Base-by-base conservation (phyloP, 257 asterid genomes). In the Coffea canephora region DNA sequence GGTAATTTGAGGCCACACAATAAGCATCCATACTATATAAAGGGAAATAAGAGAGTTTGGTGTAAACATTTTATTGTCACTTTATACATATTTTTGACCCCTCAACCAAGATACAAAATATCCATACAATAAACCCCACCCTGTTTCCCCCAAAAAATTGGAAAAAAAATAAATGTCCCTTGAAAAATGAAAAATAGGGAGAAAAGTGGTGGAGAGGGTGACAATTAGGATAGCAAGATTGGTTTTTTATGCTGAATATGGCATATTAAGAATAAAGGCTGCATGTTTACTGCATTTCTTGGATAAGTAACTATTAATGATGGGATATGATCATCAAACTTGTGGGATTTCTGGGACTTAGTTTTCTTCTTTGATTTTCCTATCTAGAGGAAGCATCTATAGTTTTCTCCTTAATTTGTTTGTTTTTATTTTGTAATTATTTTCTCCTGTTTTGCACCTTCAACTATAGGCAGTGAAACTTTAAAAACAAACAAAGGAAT, bases 301-400 rank as follows among this genome's bases (percentile, higher is more conserved):
- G 34, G 66, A 69, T 19, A 69, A 80, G 71, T 82, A 92, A 93
- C 96, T 77, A 74, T 76, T 39, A 88, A 80, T 82, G 96, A 83
- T 70, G 91, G 87, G 97, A 92, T 92, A 97, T 88, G 94, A 88
- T 91, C 91, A 82, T 86, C 88, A 70, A 87, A 27, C 78, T 85
- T 85, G 70, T 81, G 86, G 81, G 67, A 83, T 70, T 73, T 84
- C 41, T 79, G 88, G 81, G 85, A 77, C 81, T 85, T 90, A 5
- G 82, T 66, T 76, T 88, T 88, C 88, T 87, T 93, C 89, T 86
- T 87, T n/a, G 93, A 87, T 88, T 91, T 91, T 79, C 95, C 96
- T 73, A 87, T 81, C 76, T 96, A 92, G 36, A 87, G 90, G 83
- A 91, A 91, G 77, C 83, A 83, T 79, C 86, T 80, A 83, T 83